Evolutionary conservation across 2,329 filamentous ascomycete genomes (phyloP), one percentile per base, ranked within the genome.

Genomic region (Tetracladium maxilliforme): DNA sequence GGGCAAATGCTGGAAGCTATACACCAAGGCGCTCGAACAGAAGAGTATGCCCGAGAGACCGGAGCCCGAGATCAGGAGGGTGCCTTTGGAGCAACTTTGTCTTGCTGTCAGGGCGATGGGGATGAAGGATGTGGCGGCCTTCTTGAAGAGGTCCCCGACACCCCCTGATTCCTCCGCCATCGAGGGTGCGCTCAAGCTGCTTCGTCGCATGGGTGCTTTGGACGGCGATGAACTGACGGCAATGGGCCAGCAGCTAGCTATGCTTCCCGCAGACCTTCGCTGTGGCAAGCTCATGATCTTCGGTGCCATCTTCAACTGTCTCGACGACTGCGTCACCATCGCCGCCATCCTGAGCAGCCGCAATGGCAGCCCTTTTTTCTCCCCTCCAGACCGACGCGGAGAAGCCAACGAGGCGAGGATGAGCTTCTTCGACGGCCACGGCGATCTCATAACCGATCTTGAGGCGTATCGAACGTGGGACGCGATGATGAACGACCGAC

Each of bases 281-380:
- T 92, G 84, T 46, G 83, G 81, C 22, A 98, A 98, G 51, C 64
- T 98, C 17, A 83, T 98, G 64, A 81, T 98, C 4, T 93, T 92
- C 43, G 90, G 90, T 6, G 78, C 83, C 10, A 84, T 92, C 30
- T 95, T 98, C 42, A 81, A 81, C 17, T 95, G 87, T 42, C 64
- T 95, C 6, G 83, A 93, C 40, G 73, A 87, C 26, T 84, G 78
- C 36, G 64, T 95, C 28, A 84, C 79, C 4, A 86, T 95, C 33
- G 82, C 90, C 3, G 78, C 86, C 7, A 90, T 95, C 20, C 62
- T 98, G n/a, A 94, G 84, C 28, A 77, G 81, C 15, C 76, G 74
- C 40, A n/a, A n/a, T n/a, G n/a, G n/a, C n/a, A 83, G 75, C 33
- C 87, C 90, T 0, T 98, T 98, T 44, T 51, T 92, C 4, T 79